Evolutionary conservation across 257 asterid genomes (phyloP).

Genomic region (Verbascum thapsus): DNA sequence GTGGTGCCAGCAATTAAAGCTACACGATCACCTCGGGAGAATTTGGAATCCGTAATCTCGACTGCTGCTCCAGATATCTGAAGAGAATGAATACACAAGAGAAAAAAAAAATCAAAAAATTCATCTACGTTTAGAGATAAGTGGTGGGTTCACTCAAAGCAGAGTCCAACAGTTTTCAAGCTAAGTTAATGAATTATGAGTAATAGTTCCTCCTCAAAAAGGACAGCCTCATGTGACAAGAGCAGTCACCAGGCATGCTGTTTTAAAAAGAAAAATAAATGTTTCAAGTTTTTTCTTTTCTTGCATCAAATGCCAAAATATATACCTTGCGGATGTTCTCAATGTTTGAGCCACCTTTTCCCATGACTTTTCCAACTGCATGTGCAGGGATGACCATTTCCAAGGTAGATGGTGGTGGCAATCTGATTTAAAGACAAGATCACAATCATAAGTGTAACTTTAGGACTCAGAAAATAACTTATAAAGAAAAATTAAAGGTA

Average conservation of each 20-base stretch:
- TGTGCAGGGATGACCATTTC: conserved; percentile 90
- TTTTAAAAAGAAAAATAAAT: too few species aligned
- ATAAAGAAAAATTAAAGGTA: conserved; percentile 21
- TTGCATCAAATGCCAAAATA: conserved; percentile 18
- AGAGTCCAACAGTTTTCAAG: neutral
- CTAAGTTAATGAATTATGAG: neutral
- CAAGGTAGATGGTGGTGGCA: conserved; percentile 73
- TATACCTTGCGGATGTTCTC: conserved; percentile 92
- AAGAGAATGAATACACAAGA: conserved; percentile 40
- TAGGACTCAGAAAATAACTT: conserved; percentile 13
- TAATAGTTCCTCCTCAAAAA: conserved; percentile 11
- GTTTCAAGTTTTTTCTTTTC: neutral
- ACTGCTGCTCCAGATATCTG: conserved; percentile 95
- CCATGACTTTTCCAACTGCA: conserved; percentile 82
- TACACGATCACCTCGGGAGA: conserved; percentile 85
- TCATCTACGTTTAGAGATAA: neutral
- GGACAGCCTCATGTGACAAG: neutral
- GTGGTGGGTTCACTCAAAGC: neutral
- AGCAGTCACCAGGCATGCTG: neutral
- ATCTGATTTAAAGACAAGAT: conserved; percentile 45
- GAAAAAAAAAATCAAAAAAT: conserved; percentile 21
- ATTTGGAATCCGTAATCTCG: conserved; percentile 75
- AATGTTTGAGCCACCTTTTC: conserved; percentile 84
- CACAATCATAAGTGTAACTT: conserved; percentile 17
- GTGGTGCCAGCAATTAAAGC: conserved; percentile 86